These are phyloP conservation scores for Conoideocrella luteorostrata DNA, from an alignment of 2,329 filamentous ascomycete species.

Conservation along the genomic window DNA sequence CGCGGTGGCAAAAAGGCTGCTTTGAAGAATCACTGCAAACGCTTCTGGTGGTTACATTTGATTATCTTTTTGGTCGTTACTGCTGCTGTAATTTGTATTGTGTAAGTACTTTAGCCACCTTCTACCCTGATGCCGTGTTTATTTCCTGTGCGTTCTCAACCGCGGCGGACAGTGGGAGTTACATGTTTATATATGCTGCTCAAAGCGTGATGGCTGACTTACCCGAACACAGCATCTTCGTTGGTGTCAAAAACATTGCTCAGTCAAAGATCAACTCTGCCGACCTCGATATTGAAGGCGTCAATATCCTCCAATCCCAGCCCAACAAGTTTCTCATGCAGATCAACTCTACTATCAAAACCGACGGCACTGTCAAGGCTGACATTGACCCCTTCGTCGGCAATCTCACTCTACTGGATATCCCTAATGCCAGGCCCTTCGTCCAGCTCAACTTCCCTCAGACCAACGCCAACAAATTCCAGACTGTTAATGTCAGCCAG, in stretches of 20 bases:
- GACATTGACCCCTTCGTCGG: slow-evolving; percentile 44
- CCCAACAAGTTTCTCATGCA: slow-evolving; percentile 40
- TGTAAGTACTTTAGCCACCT: slow-evolving; percentile 42
- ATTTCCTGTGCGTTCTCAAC: too few relatives aligned
- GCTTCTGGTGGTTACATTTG: slow-evolving; percentile 57
- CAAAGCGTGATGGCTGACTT: background rate
- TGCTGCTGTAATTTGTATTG: slow-evolving; percentile 49
- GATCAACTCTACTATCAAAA: slow-evolving; percentile 50
- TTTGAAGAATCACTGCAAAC: slow-evolving; percentile 41
- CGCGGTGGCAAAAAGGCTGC: slow-evolving; percentile 29
- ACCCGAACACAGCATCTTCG: slow-evolving; percentile 42
- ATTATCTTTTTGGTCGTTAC: slow-evolving; percentile 42
- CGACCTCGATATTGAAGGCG: slow-evolving; percentile 43
- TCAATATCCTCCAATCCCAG: slow-evolving; percentile 42
- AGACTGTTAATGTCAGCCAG: slow-evolving; percentile 48
- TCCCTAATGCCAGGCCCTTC: slow-evolving; percentile 40
- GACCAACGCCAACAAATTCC: slow-evolving; percentile 40
- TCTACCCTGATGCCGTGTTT: background rate
- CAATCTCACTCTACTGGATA: slow-evolving; percentile 48
- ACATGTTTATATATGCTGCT: too few relatives aligned
- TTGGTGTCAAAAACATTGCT: slow-evolving; percentile 49
- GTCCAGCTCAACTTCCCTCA: slow-evolving; percentile 44
- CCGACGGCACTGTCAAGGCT: slow-evolving; percentile 46
- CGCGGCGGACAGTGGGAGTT: too few relatives aligned
- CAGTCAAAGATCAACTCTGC: slow-evolving; percentile 50